Conservation (phyloP, 148 eudicot genomes). For the Limonium bicolor region DNA sequence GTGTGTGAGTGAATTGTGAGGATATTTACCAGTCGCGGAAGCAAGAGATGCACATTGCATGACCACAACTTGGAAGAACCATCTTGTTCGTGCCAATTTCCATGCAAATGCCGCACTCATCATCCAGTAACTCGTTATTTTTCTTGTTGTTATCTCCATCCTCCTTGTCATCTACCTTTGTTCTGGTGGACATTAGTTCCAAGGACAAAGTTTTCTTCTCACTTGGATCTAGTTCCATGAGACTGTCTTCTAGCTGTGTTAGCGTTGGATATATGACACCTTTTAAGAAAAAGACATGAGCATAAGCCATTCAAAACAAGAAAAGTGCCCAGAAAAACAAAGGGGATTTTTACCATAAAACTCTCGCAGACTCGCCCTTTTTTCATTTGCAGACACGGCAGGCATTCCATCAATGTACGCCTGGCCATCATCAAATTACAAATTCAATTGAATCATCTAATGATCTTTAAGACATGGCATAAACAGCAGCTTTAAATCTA, state of each 20-base stretch:
- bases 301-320: not conserved
- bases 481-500: not conserved
- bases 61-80: slow-evolving; percentile 71
- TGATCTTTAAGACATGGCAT: no score
- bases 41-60: slow-evolving; percentile 68
- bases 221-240: slow-evolving; percentile 25
- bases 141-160: slow-evolving; percentile 24
- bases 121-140: slow-evolving; percentile 47
- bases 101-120: slow-evolving; percentile 87
- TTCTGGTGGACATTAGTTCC: no score
- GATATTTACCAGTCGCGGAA: slow-evolving; percentile 59
- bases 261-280: slow-evolving; percentile 81
- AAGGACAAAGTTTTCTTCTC: slow-evolving; percentile 10
- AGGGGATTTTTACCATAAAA: slow-evolving; percentile 41
- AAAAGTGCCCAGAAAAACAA: not conserved
- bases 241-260: slow-evolving; percentile 51
- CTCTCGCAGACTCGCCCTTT: slow-evolving; percentile 56
- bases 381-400: slow-evolving; percentile 46
- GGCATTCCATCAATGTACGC: slow-evolving; percentile 72
- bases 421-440: slow-evolving; percentile 14
- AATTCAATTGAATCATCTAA: not conserved
- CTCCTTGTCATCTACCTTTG: slow-evolving; percentile 10
- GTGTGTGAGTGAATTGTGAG: not conserved
- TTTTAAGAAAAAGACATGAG: slow-evolving; percentile 10
- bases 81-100: slow-evolving; percentile 41